phyloP scores from a whole-genome alignment of 106 monocot genomes.

The Acorus calamus region DNA sequence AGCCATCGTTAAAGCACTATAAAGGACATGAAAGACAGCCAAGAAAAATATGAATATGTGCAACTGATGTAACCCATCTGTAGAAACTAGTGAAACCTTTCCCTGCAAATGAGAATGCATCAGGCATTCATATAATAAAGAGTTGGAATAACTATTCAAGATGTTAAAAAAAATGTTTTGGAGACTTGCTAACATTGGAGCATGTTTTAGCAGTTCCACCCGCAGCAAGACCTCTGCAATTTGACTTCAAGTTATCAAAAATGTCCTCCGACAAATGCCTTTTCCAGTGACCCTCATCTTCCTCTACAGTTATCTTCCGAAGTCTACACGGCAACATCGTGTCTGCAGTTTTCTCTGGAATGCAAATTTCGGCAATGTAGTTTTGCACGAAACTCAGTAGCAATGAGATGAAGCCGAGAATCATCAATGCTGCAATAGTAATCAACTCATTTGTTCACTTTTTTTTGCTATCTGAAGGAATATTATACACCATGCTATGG shows the following conservation, averaged over 20 bases:
- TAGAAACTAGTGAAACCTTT: constrained; percentile 38
- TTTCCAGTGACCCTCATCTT: not conserved
- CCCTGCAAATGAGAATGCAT: constrained; percentile 20
- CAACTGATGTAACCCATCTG: constrained; percentile 33
- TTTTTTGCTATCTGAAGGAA: no score
- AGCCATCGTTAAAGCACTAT: constrained; percentile 39
- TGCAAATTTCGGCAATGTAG: constrained; percentile 3
- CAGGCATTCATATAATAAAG: no score
- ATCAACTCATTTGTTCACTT: no score
- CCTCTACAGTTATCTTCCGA: not conserved
- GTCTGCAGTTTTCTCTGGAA: not conserved
- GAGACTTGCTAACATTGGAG: constrained; percentile 23
- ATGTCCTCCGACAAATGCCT: not conserved
- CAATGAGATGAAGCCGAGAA: constrained; percentile 3
- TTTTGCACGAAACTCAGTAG: not conserved
- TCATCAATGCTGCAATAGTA: constrained; percentile 1
- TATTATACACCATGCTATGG: no score
- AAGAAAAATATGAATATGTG: constrained; percentile 46
- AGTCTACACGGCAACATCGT: constrained; percentile 7
- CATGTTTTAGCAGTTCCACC: not conserved
- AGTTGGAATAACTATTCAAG: constrained; percentile 3
- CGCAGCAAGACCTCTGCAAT: not conserved
- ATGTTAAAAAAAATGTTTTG: no score
- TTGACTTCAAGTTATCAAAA: not conserved
- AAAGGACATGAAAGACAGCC: constrained; percentile 41